A percentile compares a stretch with the other conserved stretches of the same genome.
Conservation (phyloP, 176 grass and related monocot species). For the Alloteropsis semialata region DNA sequence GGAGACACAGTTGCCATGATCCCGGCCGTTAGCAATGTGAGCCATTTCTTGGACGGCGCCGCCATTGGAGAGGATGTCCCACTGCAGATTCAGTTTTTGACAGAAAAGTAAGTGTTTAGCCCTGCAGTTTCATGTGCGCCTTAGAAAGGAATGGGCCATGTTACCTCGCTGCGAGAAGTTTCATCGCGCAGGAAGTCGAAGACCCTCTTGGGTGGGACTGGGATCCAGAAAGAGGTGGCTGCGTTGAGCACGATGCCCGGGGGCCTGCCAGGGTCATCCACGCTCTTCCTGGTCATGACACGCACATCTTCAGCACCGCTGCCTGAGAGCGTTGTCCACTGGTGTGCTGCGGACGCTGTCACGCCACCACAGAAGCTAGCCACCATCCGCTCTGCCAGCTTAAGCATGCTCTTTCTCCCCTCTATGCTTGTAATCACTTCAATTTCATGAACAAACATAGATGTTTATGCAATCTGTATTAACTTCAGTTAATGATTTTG, state of each 20-base stretch:
- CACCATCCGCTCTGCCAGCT: constrained; percentile 94
- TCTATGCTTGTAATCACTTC: constrained; percentile 87
- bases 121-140: not conserved
- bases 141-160: not conserved
- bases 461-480: not conserved
- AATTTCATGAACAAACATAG: not conserved
- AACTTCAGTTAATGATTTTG: not conserved
- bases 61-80: constrained; percentile 93
- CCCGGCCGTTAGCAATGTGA: constrained; percentile 89
- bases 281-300: constrained; percentile 90
- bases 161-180: constrained; percentile 71
- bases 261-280: constrained; percentile 79
- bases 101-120: not conserved
- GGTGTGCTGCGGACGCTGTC: constrained; percentile 74
- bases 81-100: constrained; percentile 39
- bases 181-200: constrained; percentile 93
- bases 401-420: constrained; percentile 93
- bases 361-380: constrained; percentile 90
- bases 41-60: constrained; percentile 94
- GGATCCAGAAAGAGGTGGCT: constrained; percentile 91
- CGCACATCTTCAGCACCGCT: constrained; percentile 85
- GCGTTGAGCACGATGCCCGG: constrained; percentile 96
- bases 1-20: constrained; percentile 88
- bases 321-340: constrained; percentile 89
- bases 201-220: constrained; percentile 61